Evolutionary conservation across 331 rosid genomes (phyloP).

Genomic region (Pyracantha coccinea): DNA sequence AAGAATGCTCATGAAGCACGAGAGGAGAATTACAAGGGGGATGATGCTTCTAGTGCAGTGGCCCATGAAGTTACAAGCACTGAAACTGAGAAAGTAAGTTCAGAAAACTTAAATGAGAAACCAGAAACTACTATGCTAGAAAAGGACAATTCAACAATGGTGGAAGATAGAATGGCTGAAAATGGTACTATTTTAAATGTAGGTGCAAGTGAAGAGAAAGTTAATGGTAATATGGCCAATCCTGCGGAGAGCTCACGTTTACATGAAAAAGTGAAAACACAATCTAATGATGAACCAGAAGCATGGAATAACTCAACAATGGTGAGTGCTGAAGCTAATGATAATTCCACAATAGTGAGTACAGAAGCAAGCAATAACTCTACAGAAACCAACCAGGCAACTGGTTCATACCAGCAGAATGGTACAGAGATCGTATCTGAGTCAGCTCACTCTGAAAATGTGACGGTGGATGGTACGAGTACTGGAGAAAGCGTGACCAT

Average conservation of each 20-base stretch:
- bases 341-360: constrained; percentile 13
- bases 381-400: background rate
- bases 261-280: constrained; percentile 16
- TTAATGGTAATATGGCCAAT: constrained; percentile 20
- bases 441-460: constrained; percentile 32
- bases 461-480: constrained; percentile 9
- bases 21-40: constrained; percentile 72
- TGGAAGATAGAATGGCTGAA: constrained; percentile 21
- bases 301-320: constrained; percentile 18
- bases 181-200: constrained; percentile 24
- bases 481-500: constrained; percentile 21
- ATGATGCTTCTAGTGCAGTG: constrained; percentile 93
- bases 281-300: constrained; percentile 29
- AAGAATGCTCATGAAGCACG: constrained; percentile 64
- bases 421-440: constrained; percentile 14
- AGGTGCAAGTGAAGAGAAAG: constrained; percentile 23
- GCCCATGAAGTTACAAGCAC: constrained; percentile 49
- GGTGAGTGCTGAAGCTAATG: constrained; percentile 16
- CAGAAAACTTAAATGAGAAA: constrained; percentile 35
- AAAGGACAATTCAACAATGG: constrained; percentile 32
- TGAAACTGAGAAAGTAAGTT: constrained; percentile 39
- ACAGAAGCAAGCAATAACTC: constrained; percentile 7
- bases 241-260: constrained; percentile 17
- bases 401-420: constrained; percentile 34
- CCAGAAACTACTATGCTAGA: constrained; percentile 17